phyloP scores from a whole-genome alignment of 768 basidiomycete species.

The Terana coerulea region DNA sequence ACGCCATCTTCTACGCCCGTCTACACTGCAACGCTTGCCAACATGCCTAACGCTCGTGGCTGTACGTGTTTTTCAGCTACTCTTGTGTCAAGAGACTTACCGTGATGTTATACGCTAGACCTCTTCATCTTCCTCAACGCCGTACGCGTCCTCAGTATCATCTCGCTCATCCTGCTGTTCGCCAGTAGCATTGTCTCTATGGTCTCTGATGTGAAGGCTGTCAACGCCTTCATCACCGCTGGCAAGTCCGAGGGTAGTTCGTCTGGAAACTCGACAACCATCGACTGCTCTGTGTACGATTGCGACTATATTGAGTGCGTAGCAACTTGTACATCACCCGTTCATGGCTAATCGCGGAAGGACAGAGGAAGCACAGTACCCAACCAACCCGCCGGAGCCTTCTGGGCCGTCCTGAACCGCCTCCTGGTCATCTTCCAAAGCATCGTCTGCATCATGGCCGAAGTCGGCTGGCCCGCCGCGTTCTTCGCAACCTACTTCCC shows the following conservation, averaged over 20 bases:
- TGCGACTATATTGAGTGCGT: slow-evolving; percentile 73
- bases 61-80: slow-evolving; percentile 6
- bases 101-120: no score
- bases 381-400: slow-evolving; percentile 84
- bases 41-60: slow-evolving; percentile 9
- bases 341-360: slow-evolving; percentile 23
- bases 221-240: slow-evolving; percentile 51
- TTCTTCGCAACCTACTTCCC: slow-evolving; percentile 87
- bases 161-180: slow-evolving; percentile 76
- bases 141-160: slow-evolving; percentile 75
- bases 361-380: slow-evolving; percentile 75
- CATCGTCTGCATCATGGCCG: slow-evolving; percentile 75
- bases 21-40: neutral
- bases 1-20: neutral
- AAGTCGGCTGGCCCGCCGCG: slow-evolving; percentile 70
- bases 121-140: slow-evolving; percentile 76
- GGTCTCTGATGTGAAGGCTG: slow-evolving; percentile 69
- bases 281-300: slow-evolving; percentile 21
- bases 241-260: slow-evolving; percentile 29
- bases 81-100: no score
- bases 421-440: slow-evolving; percentile 85
- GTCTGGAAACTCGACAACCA: slow-evolving; percentile 32
- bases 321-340: neutral
- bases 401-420: slow-evolving; percentile 88
- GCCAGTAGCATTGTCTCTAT: slow-evolving; percentile 73